Percentiles rank a stretch among this genome's conserved stretches.
phyloP scores from a whole-genome alignment of 768 basidiomycete genomes.

The Suillus clintonianus region DNA sequence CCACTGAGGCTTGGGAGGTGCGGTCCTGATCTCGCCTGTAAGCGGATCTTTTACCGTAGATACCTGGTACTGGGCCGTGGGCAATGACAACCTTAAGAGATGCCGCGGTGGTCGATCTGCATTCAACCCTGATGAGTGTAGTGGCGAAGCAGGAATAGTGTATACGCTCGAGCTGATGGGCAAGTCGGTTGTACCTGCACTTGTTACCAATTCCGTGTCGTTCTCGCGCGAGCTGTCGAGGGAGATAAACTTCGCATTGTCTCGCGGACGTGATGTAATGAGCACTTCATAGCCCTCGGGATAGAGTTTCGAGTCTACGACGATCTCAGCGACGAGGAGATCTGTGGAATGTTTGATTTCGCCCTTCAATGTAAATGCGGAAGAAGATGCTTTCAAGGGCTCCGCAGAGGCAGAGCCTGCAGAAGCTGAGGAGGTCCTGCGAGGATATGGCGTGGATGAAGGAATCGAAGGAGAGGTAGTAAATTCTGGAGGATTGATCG shows the following conservation, averaged over 20 bases:
- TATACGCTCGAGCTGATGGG: slow-evolving; percentile 64
- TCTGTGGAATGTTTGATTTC: slow-evolving; percentile 66
- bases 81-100: slow-evolving; percentile 73
- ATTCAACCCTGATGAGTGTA: slow-evolving; percentile 73
- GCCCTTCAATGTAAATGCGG: slow-evolving; percentile 63
- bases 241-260: slow-evolving; percentile 38
- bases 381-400: slow-evolving; percentile 39
- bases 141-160: slow-evolving; percentile 79
- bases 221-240: slow-evolving; percentile 25
- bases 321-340: slow-evolving; percentile 73
- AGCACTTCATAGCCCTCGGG: slow-evolving; percentile 69
- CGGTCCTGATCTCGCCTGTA: slow-evolving; percentile 63
- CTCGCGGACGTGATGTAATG: slow-evolving; percentile 46
- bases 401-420: slow-evolving; percentile 37
- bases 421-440: slow-evolving; percentile 24
- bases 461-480: slow-evolving; percentile 24
- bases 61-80: slow-evolving; percentile 80
- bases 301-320: slow-evolving; percentile 81
- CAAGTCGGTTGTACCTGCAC: slow-evolving; percentile 28
- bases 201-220: slow-evolving; percentile 1
- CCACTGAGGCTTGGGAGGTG: slow-evolving; percentile 74
- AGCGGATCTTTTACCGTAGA: slow-evolving; percentile 81
- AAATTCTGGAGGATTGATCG: slow-evolving; percentile 12
- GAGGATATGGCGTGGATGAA: slow-evolving; percentile 17
- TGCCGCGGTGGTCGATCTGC: slow-evolving; percentile 61